Evolutionary conservation across 1,284 basidiomycete genomes (phyloP).

Genomic region (Bjerkandera adusta): DNA sequence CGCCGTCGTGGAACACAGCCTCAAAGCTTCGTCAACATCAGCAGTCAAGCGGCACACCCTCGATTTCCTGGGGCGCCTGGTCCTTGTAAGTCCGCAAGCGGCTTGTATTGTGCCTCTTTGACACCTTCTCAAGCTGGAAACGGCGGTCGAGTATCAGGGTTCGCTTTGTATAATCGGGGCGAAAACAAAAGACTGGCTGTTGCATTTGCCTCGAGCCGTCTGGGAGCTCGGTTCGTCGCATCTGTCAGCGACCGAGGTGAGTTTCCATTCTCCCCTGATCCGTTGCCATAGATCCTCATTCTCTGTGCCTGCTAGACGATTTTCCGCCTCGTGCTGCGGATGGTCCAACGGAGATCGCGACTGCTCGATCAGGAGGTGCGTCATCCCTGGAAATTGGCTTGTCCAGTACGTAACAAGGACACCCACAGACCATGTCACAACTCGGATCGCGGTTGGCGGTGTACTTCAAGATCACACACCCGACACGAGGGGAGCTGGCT

Average conservation of each 20-base stretch:
- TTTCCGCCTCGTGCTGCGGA: constrained; percentile 59
- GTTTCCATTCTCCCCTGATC: constrained; percentile 21
- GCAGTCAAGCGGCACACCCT: constrained; percentile 61
- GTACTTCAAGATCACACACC: constrained; percentile 76
- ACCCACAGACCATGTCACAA: constrained; percentile 40
- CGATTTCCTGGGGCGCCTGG: constrained; percentile 68
- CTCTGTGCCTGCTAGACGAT: constrained; percentile 42
- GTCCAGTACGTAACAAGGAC: constrained; percentile 4
- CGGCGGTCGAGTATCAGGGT: constrained; percentile 52
- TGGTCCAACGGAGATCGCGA: constrained; percentile 53
- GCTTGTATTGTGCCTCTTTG: constrained; percentile 6
- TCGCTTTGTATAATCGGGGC: constrained; percentile 42
- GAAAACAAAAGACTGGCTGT: constrained; percentile 59
- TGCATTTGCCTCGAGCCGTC: constrained; percentile 70
- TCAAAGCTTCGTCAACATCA: constrained; percentile 53
- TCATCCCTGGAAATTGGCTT: constrained; percentile 10
- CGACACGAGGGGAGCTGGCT: constrained; percentile 60
- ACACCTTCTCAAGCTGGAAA: constrained; percentile 50
- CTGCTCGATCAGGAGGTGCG: constrained; percentile 43
- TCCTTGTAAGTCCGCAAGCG: constrained; percentile 50
- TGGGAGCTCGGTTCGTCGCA: constrained; percentile 79
- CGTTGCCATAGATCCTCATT: neutral
- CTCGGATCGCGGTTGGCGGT: constrained; percentile 65
- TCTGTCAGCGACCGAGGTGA: constrained; percentile 54
- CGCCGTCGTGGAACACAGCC: constrained; percentile 59